A percentile compares a stretch with the other conserved stretches of the same genome.
Evolutionary conservation across 345 rosid genomes (phyloP).

Genomic region (Erodium maritimum): DNA sequence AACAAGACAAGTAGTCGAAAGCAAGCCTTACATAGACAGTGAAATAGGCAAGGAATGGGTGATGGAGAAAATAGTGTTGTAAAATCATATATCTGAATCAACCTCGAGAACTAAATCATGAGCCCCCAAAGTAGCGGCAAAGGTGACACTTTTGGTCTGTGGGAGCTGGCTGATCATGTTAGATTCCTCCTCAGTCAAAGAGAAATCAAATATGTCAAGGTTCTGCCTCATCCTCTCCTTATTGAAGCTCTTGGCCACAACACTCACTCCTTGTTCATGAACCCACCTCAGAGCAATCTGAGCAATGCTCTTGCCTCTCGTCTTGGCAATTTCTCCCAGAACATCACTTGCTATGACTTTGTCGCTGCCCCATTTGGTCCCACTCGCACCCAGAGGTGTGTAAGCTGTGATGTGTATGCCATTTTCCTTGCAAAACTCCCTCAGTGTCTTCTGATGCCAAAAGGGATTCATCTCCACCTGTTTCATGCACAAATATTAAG

Average conservation of each 20-base stretch:
- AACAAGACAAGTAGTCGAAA: no score
- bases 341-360: conserved; percentile 8
- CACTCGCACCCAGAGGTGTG: conserved; percentile 16
- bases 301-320: conserved; percentile 14
- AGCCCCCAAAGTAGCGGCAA: conserved; percentile 2
- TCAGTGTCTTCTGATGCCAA: conserved; percentile 19
- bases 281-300: conserved; percentile 24
- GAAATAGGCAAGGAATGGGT: no score
- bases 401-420: conserved; percentile 14
- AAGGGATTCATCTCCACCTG: conserved; percentile 24
- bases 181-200: conserved; percentile 12
- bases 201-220: conserved; percentile 20
- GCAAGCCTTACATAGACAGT: no score
- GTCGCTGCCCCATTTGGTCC: conserved; percentile 13
- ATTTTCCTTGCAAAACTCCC: conserved; percentile 16
- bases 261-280: conserved; percentile 23
- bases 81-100: conserved; percentile 12
- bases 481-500: neutral
- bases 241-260: conserved; percentile 23
- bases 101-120: conserved; percentile 7
- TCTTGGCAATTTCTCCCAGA: conserved; percentile 13
- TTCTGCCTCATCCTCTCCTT: conserved; percentile 26
- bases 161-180: conserved; percentile 15
- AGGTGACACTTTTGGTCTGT: conserved; percentile 11
- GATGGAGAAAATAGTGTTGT: no score